These are phyloP conservation scores for Calvatia gigantea DNA, from an alignment of 768 basidiomycete species.

Conservation along the genomic window DNA sequence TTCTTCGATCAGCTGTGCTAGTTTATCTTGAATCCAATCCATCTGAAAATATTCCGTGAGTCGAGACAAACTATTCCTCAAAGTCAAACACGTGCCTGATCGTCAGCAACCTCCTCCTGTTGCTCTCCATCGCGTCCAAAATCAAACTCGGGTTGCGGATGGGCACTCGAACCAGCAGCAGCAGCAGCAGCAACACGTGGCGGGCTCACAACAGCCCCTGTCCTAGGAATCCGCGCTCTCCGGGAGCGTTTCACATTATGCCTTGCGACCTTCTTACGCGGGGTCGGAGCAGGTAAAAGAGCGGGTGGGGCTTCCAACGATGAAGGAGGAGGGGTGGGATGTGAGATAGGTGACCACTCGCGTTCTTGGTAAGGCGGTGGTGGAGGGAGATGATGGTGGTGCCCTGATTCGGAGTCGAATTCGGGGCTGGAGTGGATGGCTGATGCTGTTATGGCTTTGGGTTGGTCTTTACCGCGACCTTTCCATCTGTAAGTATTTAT, in stretches of 20 bases:
- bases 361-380: constrained; percentile 69
- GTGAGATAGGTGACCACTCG: constrained; percentile 41
- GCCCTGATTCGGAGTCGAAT: constrained; percentile 17
- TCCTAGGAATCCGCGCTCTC: constrained; percentile 8
- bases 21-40: constrained; percentile 78
- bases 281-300: background rate
- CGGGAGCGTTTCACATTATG: constrained; percentile 8
- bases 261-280: constrained; percentile 7
- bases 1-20: constrained; percentile 69
- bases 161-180: constrained; percentile 22
- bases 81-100: constrained; percentile 33
- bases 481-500: constrained; percentile 52
- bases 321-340: constrained; percentile 23
- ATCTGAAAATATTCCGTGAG: constrained; percentile 46
- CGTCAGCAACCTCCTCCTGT: constrained; percentile 30
- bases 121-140: constrained; percentile 32
- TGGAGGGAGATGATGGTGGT: constrained; percentile 28
- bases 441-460: constrained; percentile 14
- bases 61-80: background rate
- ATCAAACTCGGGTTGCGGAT: constrained; percentile 39
- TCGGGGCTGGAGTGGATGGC: constrained; percentile 28
- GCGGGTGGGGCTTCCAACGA: constrained; percentile 30
- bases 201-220: constrained; percentile 9
- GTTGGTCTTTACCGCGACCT: constrained; percentile 61
- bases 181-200: constrained; percentile 12